Conservation (phyloP, 345 rosid genomes). For the Gynandropsis gynandra region DNA sequence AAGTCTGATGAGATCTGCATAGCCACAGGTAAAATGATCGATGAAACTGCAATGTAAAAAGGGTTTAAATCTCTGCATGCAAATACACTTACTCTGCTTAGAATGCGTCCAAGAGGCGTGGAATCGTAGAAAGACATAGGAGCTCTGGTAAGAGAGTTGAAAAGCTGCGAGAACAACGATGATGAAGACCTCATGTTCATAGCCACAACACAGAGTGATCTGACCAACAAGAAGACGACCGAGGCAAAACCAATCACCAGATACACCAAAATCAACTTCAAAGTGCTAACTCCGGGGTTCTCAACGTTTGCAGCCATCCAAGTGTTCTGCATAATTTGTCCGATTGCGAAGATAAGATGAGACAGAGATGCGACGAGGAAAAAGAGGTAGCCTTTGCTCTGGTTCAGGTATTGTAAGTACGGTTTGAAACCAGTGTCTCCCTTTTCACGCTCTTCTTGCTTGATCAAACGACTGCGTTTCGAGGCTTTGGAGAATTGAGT, state of each 20-base stretch:
- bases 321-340: conserved; percentile 56
- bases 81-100: conserved; percentile 33
- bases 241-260: conserved; percentile 41
- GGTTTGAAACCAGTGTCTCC: conserved; percentile 82
- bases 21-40: neutral
- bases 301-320: conserved; percentile 83
- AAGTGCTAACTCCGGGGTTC: conserved; percentile 44
- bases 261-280: conserved; percentile 47
- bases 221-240: conserved; percentile 31
- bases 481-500: conserved; percentile 32
- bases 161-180: conserved; percentile 58
- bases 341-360: conserved; percentile 40
- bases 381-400: conserved; percentile 54
- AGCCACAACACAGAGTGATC: conserved; percentile 41
- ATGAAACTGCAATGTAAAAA: conserved; percentile 1
- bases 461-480: conserved; percentile 65
- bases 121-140: conserved; percentile 78
- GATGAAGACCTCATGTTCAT: conserved; percentile 50
- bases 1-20: conserved; percentile 71
- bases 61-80: neutral
- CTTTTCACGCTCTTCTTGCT: conserved; percentile 71
- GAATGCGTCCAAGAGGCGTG: conserved; percentile 71
- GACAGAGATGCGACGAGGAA: conserved; percentile 34
- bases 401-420: conserved; percentile 53
- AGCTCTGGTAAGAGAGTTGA: conserved; percentile 63